Evolutionary conservation across 768 basidiomycete genomes (phyloP), one percentile per base, ranked within the genome.

Genomic region (Coprinopsis strossmayeri): DNA sequence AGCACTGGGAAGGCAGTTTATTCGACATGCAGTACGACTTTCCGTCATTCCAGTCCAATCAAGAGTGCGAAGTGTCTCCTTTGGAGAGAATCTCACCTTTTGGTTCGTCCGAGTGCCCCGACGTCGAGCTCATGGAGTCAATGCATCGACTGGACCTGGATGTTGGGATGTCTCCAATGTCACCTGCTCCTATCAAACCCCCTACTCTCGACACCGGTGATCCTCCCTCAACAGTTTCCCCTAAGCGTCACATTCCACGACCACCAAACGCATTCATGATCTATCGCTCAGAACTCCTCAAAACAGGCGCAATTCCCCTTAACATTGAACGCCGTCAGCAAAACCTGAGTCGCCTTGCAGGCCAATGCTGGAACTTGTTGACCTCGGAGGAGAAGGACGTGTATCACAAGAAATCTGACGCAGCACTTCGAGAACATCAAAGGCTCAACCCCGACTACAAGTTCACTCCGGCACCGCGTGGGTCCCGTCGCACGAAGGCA

Each of bases 211-310:
- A 34, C 45, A 23, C 26, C 43, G 38, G 32, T 42, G 24, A 17
- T 25, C 30, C 37, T 7, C 30, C 50, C 44, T 49, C 42, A 49
- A 26, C 43, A 32, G 54, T 44, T 23, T 49, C 53, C 24, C 34
- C 52, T 9, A 47, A 32, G 12, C 15, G 50, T 38, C 81, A 83
- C 59, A 76, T 89, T 46, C 79, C 81, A 25, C 81, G 88, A 26
- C 88, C 90, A 2, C 76, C 85, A 37, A 91, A 92, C 59, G 85
- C 88, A 2, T 92, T 91, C 69, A 88, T 91, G 65, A 69, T 91
- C 51, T 91, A 79, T 61, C 81, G 90, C 34, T 87, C 82, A 17
- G 76, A 76, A 58, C 74, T 84, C 37, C 76, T 72, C 37, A 74
- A 74, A 52, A 65, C 71, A 2, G 67, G 72, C 30, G 61, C 72